Evolutionary conservation across 1,284 basidiomycete genomes (phyloP), one percentile per base, ranked within the genome.

Genomic region (Leucocoprinus gongylophorus): DNA sequence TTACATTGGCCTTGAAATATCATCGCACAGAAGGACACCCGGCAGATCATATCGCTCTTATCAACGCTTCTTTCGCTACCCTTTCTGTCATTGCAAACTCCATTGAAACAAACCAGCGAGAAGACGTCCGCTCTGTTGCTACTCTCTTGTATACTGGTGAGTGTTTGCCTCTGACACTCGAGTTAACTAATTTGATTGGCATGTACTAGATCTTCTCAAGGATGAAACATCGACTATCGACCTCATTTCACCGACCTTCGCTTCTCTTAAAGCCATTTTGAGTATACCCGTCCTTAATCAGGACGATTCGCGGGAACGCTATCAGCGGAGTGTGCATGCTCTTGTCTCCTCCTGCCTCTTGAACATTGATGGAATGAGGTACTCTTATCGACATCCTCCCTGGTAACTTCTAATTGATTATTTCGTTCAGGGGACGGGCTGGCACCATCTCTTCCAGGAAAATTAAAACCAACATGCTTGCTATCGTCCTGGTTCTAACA

Each of bases 281-380:
- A 81, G 85, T 51, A 67, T 81, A 43, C 75, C 79, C 0, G 57
- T 64, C 15, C 39, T 58, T 13, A 40, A 66, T 58, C 47, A 59
- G 62, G 44, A 66, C 48, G 60, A 71, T 57, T 64, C 66, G 18
- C 61, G 63, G 47, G 73, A 75, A 32, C 70, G 72, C 52, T 86
- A 79, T 58, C 73, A 73, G 10, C 78, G 78, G 15, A 71, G 91
- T 4, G 69, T 97, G 0, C 93, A 98, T 62, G 93, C 91, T 5
- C 71, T 97, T 33, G 68, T 98, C 9, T 94, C 91, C 0, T 79
- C 86, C 1, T 93, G 91, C 62, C 68, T 99, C 35, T 71, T 86
- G 48, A 90, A 94, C 61, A 77, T 97, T 20, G 93, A 97, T 59
- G 91, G 89, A 57, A 91, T 97, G 85, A 81, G 91, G 91, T 92